phyloP scores from a whole-genome alignment of 2,329 filamentous ascomycete species.

The Pseudonectria foliicola region DNA sequence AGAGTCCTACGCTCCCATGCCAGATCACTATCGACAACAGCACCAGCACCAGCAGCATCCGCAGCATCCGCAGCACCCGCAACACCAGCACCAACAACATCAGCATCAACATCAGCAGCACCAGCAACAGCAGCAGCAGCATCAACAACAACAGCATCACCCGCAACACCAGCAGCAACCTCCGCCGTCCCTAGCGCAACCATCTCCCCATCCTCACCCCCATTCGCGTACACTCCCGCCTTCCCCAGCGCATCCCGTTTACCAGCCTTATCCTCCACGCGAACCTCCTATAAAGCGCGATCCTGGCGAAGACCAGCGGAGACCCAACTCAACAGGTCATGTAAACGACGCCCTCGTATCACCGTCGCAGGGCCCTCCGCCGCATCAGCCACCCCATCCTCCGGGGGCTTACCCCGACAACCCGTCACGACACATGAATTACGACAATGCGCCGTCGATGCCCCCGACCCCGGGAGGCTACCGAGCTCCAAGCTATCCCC shows the following conservation, averaged over 20 bases:
- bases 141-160: conserved; percentile 6
- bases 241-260: conserved; percentile 38
- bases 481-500: conserved; percentile 34
- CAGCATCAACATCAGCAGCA: conserved; percentile 19
- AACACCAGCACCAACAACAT: conserved; percentile 32
- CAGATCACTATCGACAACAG: conserved; percentile 39
- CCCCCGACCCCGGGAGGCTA: conserved; percentile 39
- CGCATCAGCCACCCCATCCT: conserved; percentile 25
- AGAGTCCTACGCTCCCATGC: conserved; percentile 47
- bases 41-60: conserved; percentile 14
- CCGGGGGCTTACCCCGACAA: conserved; percentile 36
- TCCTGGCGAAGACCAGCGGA: conserved; percentile 42
- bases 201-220: conserved; percentile 11
- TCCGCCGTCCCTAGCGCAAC: conserved; percentile 7
- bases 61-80: conserved; percentile 10
- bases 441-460: conserved; percentile 40
- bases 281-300: conserved; percentile 53
- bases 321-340: conserved; percentile 47
- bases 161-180: conserved; percentile 13
- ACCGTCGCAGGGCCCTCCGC: conserved; percentile 24
- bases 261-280: conserved; percentile 38
- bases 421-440: conserved; percentile 45
- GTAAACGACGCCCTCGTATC: conserved; percentile 28
- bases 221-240: conserved; percentile 27
- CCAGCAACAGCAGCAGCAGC: conserved; percentile 13